These are phyloP conservation scores for Epichloe festucae DNA, from an alignment of 2,329 filamentous ascomycete species.

Conservation along the genomic window DNA sequence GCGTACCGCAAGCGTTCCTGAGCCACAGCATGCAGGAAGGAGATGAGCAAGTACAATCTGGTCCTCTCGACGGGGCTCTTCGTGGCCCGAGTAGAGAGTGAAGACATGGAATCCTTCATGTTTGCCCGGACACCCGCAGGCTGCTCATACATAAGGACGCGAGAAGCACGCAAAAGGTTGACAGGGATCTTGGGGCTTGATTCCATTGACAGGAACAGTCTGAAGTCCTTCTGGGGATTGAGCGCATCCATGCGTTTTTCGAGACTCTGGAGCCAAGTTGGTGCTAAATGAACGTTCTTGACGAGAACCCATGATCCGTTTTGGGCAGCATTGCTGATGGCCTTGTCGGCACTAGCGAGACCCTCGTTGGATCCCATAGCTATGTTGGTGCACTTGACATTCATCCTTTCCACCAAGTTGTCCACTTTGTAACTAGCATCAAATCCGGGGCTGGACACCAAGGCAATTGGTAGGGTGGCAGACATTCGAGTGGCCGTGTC, in stretches of 20 bases:
- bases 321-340: constrained; percentile 82
- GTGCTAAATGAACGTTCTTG: constrained; percentile 96
- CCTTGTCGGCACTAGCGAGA: constrained; percentile 84
- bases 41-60: constrained; percentile 78
- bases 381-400: constrained; percentile 82
- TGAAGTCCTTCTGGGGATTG: constrained; percentile 85
- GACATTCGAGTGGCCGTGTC: constrained; percentile 75
- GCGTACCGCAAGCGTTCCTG: constrained; percentile 92
- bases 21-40: constrained; percentile 89
- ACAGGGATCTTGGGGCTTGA: constrained; percentile 93
- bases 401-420: constrained; percentile 73
- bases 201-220: constrained; percentile 96
- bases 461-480: constrained; percentile 71
- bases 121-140: constrained; percentile 92
- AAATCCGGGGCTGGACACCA: constrained; percentile 92
- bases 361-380: constrained; percentile 98
- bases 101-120: constrained; percentile 93
- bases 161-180: constrained; percentile 82
- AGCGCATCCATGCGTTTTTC: constrained; percentile 95
- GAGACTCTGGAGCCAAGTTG: constrained; percentile 90
- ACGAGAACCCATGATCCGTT: constrained; percentile 91
- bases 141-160: constrained; percentile 96
- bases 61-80: constrained; percentile 85
- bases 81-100: constrained; percentile 59
- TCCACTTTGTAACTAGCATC: constrained; percentile 99